Base-by-base conservation (phyloP, 345 rosid species). In the Rhizophora mangle region DNA sequence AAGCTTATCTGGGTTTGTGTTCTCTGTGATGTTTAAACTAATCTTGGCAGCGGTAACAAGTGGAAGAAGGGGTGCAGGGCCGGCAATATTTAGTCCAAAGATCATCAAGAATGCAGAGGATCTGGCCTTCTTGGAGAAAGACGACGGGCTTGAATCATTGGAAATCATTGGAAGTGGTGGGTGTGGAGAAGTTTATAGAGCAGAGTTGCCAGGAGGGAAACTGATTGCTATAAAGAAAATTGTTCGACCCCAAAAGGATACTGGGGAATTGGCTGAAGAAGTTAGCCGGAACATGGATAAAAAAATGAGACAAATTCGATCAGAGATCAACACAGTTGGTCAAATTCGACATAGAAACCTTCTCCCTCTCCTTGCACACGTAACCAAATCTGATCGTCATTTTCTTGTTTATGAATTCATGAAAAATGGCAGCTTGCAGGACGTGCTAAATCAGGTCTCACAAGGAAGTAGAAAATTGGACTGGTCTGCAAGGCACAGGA, bases 351-450 rank as follows among this genome's bases (percentile, higher is more conserved):
- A 91, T 66, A 79, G 90, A 34, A 94, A 91, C 72, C 89, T 94
- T 60, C 85, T 91, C 53, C 87, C 96, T 3, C 76, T 94, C 64
- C 63, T 91, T 68, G 98, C 98, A 57, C 97, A 94, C 39, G 81
- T 89, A 11, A 49, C 95, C 8, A 81, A 90, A 27, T 85, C 91
- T 0, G 90, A 91, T 24, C 89, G 97, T 56, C 98, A 94, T 68
- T 88, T 55, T 65, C 88, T 94, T 18, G 87, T 94, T 2, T 89
- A 94, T 34, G 96, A 91, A 69, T 89, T 55, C 86, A 91, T 94
- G 97, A 89, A 89, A 81, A 89, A 94, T n/a, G 98, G 98, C 36
- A 91, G 96, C 64, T 74, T 94, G 67, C 96, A 89, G 65, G 96
- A 91, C 64, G 26, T 76, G 26, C 60, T 93, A 31, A 57, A 39